Evolutionary conservation across 352 stramenopile genomes (phyloP), one percentile per base, ranked within the genome.

Genomic region (Globisporangium cylindrosporum): DNA sequence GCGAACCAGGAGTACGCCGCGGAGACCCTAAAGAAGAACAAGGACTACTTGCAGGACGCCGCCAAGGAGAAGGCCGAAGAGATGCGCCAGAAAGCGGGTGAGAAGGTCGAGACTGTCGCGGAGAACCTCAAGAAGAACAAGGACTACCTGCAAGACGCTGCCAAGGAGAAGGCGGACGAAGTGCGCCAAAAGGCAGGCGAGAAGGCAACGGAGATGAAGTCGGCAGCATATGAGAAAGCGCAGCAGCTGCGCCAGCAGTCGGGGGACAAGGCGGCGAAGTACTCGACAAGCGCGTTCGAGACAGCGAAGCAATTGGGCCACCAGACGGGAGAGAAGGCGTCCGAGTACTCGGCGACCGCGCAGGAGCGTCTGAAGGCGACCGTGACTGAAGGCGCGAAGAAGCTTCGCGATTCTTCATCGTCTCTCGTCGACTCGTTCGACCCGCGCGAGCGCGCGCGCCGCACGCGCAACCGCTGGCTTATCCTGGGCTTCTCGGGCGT

Each of bases 401-500:
- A 74, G 65, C 74, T 93, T 8, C 76, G 75, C 15, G 68, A 77
- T 49, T 82, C 77, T 48, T 92, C 86, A 25, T 73, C 76, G 10
- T 74, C 67, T 6, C 64, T 89, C 27, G 77, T 89, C 20, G 78
- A 90, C 46, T 58, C 65, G 1, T 64, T 94, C 48, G 81, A 95
- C 41, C 79, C 86, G 25, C 77, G 82, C 4, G 69, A 66, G 2
- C 69, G 71, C 3, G 77, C 73, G 9, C 72, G 79, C 0, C 68
- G 66, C 34, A 77, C 79, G 63, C 76, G 84, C 59, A 93, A 94
- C 65, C 84, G 83, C 2, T 62, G 83, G 53, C 56, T 95, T 18
- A 41, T 80, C 36, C 36, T 93, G 22, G 88, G 86, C 15, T 86
- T 89, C 59, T 74, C 85, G 12, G 88, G 74, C 2, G 24, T 95